Base-by-base conservation (phyloP, 1,139 yeast species). In the Candida tropicalis region DNA sequence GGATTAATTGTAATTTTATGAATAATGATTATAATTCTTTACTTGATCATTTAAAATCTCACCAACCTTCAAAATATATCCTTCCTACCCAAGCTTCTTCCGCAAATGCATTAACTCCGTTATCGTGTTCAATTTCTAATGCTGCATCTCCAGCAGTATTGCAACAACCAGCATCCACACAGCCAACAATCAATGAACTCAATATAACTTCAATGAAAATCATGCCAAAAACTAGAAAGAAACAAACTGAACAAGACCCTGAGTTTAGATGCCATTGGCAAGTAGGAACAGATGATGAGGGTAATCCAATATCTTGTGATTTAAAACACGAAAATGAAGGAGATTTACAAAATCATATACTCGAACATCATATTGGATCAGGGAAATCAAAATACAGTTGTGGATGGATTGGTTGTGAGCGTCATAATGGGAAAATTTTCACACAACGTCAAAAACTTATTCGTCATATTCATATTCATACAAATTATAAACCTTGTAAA, bases 401-500 rank as follows among this genome's bases (percentile, higher is more conserved):
- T 60, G 57, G 65, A 40, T 93, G 99, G 99, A 64, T 73, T 6
- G 86, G 81, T 3, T 93, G 99, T 62, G 78, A 77, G 15, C 78
- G 97, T 37, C 71, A 70, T 37, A 66, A 73, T 18, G 79, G 79
- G 10, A 75, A 80, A 50, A 74, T 75, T 2, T 93, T 93, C 57
- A 66, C 78, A 13, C 98, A 93, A 59, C 73, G 95, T 32, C 99
- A 93, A 56, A 93, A 93, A 62, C 70, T 90, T 13, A 66, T 86
- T 22, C 78, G 99, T 38, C 99, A 93, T 63, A 68, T 93, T 38
- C 95, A 87, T 59, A 84, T 86, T 3, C 99, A 93, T 62, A 88
- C 98, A 1, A 83, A 85, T 48, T 81, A 84, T 62, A 84, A 83
- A 58, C 96, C 96, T 0, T 86, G 78, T 59, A 65, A 68, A 48